Evolutionary conservation across 148 eudicot genomes (phyloP).

Genomic region (Cornus controversa): DNA sequence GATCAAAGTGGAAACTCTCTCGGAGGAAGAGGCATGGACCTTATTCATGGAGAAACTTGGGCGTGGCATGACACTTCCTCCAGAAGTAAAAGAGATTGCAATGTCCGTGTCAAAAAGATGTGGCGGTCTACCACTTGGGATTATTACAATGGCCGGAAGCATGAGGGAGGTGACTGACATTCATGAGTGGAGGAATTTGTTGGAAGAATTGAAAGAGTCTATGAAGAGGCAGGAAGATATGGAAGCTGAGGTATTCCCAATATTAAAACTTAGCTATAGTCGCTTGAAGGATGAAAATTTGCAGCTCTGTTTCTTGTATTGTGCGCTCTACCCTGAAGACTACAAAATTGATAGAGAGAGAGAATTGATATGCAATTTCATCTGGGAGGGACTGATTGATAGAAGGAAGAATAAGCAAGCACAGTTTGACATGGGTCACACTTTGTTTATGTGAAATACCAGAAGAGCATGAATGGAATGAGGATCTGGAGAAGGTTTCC

Average conservation of each 20-base stretch:
- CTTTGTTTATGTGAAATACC: conserved; percentile 25
- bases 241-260: conserved; percentile 19
- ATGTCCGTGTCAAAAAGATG: too few relatives aligned
- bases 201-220: conserved; percentile 16
- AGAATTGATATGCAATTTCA: conserved; percentile 20
- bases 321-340: conserved; percentile 30
- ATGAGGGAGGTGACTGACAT: conserved; percentile 19
- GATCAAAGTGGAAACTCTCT: too few relatives aligned
- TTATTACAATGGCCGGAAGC: conserved; percentile 14
- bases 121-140: too few relatives aligned
- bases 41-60: too few relatives aligned
- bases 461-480: conserved; percentile 16
- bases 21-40: too few relatives aligned
- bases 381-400: conserved; percentile 31
- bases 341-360: neutral
- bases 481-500: conserved; percentile 32
- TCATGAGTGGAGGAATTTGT: conserved; percentile 13
- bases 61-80: too few relatives aligned
- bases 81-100: too few relatives aligned
- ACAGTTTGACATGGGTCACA: conserved; percentile 22
- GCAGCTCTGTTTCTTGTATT: conserved; percentile 27
- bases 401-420: conserved; percentile 9
- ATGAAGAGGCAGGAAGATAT: conserved; percentile 8
- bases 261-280: conserved; percentile 25
- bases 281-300: conserved; percentile 17